Conservation (phyloP, 495 filamentous ascomycete species). For the Talaromyces ruber region DNA sequence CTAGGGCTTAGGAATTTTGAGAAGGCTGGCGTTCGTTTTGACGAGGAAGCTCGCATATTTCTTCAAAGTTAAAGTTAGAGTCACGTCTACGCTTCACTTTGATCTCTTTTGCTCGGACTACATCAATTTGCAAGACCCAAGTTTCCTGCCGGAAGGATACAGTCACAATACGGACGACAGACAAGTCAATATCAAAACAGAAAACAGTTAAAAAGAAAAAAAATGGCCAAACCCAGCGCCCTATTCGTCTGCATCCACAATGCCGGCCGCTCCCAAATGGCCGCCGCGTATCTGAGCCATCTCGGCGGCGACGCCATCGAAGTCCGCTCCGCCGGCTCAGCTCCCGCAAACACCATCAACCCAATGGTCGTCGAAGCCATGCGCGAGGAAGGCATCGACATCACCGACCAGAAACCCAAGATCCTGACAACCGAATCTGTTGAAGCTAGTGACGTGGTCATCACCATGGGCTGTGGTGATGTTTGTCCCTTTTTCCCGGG, state of each 20-base stretch:
- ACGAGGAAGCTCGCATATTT: background rate
- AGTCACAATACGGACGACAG: background rate
- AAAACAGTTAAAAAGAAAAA: background rate
- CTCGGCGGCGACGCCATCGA: slow-evolving; percentile 18
- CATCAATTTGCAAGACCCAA: background rate
- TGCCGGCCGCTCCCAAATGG: slow-evolving; percentile 24
- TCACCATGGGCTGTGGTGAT: slow-evolving; percentile 24
- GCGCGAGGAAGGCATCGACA: slow-evolving; percentile 24
- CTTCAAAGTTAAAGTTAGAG: background rate
- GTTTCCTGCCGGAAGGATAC: background rate
- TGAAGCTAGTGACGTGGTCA: slow-evolving; percentile 18
- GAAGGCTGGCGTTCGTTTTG: background rate
- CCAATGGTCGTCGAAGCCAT: slow-evolving; percentile 19
- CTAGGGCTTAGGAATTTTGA: background rate
- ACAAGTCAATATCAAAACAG: background rate
- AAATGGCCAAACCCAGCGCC: slow-evolving; percentile 14
- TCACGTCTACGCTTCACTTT: background rate
- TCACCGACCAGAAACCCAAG: slow-evolving; percentile 17
- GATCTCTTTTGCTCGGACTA: background rate
- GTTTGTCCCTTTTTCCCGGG: slow-evolving; percentile 20
- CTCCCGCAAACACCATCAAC: slow-evolving; percentile 19
- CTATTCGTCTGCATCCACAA: slow-evolving; percentile 24
- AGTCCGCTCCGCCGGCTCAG: slow-evolving; percentile 21
- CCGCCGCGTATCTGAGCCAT: slow-evolving; percentile 17
- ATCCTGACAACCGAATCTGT: slow-evolving; percentile 18